Evolutionary conservation across 371 early-diverging fungal species (phyloP).

Genomic region (Smittium culicis): DNA sequence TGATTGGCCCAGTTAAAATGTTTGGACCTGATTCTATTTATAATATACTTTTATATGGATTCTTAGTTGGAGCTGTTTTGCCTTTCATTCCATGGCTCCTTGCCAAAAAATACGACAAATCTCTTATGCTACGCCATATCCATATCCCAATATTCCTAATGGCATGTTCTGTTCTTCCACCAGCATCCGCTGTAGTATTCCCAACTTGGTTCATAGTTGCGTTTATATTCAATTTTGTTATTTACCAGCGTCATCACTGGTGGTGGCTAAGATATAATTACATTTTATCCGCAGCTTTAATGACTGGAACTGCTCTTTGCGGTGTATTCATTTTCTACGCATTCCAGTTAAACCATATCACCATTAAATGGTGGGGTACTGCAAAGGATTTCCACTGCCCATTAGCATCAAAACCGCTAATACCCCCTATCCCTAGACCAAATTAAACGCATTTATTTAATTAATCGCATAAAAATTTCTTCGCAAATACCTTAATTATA

Average conservation of each 20-base stretch:
- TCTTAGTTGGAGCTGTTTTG: constrained; percentile 46
- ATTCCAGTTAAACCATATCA: constrained; percentile 20
- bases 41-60: constrained; percentile 38
- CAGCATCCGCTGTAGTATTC: constrained; percentile 41
- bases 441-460: too few species aligned
- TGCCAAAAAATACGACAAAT: constrained; percentile 21
- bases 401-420: constrained; percentile 5
- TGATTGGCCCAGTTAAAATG: constrained; percentile 54
- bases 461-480: too few species aligned
- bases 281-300: constrained; percentile 56
- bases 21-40: constrained; percentile 49
- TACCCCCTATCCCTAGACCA: too few species aligned
- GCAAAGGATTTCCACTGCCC: constrained; percentile 13
- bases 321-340: constrained; percentile 28
- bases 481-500: too few species aligned
- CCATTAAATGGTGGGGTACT: constrained; percentile 30
- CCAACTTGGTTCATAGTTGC: constrained; percentile 51
- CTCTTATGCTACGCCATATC: constrained; percentile 40
- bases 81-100: constrained; percentile 43
- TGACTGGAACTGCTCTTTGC: constrained; percentile 44
- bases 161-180: constrained; percentile 40
- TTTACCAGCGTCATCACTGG: constrained; percentile 33
- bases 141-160: constrained; percentile 51
- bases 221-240: constrained; percentile 48
- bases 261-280: constrained; percentile 67